phyloP scores from a whole-genome alignment of 768 basidiomycete species.

The Atractiella rhizophila region DNA sequence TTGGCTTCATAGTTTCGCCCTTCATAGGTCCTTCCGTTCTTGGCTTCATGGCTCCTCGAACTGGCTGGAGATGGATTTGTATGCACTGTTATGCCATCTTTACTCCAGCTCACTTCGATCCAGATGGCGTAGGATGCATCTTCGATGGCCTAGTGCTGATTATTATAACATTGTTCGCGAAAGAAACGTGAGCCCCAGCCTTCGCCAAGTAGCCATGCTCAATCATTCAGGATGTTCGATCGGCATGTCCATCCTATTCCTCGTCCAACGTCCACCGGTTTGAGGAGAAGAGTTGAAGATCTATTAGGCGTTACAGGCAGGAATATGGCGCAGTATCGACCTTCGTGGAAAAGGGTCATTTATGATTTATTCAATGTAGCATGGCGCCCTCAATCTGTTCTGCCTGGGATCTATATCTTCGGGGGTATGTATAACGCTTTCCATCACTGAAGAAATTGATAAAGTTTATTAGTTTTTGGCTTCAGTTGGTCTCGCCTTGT shows the following conservation, averaged over 20 bases:
- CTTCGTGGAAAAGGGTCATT: conserved; percentile 29
- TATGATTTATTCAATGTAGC: conserved; percentile 30
- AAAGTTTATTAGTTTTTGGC: conserved; percentile 27
- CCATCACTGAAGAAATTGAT: background rate
- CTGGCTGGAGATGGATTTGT: conserved; percentile 23
- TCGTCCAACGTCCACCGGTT: conserved; percentile 23
- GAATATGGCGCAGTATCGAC: conserved; percentile 34
- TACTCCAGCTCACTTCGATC: too few species aligned
- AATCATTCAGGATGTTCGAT: conserved; percentile 33
- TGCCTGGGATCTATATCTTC: conserved; percentile 30
- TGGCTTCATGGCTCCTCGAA: conserved; percentile 39
- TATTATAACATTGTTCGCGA: conserved; percentile 36
- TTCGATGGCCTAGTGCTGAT: conserved; percentile 33
- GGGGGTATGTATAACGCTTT: background rate
- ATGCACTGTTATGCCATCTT: too few species aligned
- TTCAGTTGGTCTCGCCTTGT: conserved; percentile 40
- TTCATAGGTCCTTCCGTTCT: conserved; percentile 31
- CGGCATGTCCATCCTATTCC: conserved; percentile 33
- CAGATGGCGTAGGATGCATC: conserved; percentile 39
- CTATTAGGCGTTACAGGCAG: conserved; percentile 39
- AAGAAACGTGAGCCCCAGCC: conserved; percentile 29
- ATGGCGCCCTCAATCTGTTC: conserved; percentile 38
- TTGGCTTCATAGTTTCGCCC: conserved; percentile 43
- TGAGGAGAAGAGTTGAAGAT: conserved; percentile 33
- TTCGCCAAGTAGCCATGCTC: background rate